Evolutionary conservation across 176 grass and related monocot species (phyloP), one percentile per base, ranked within the genome.

Genomic region (Raddia guianensis): DNA sequence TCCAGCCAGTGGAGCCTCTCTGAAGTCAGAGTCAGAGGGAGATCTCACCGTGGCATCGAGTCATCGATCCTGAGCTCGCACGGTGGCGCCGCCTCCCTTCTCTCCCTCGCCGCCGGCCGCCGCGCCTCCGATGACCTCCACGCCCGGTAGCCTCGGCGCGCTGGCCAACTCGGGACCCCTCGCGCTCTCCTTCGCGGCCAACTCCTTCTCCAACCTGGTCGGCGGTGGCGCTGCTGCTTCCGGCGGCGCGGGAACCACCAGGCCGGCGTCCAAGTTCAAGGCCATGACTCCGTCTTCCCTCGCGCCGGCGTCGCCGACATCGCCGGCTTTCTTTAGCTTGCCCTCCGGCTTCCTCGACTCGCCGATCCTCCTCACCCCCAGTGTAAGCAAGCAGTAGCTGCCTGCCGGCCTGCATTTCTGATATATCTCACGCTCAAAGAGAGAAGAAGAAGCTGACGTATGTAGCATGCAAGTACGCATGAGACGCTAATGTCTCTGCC

Each of bases 331-430:
- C 80, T 87, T 97, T 65, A 18, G 81, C 66, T 77, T 87, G 10
- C 68, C 87, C 16, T 9, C 73, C 14, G 87, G 71, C 8, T 61
- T 97, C 42, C 82, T 97, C 63, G 89, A 97, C 75, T 94, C 94
- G 62, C 89, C 94, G 47, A 88, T 86, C 82, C 76, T 92, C 58
- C 82, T 97, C 6, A 83, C 79, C 68, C 90, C 94, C 59, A 89
- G 84, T 70, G 95, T 98, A 94, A 92, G 94, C 56, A 82, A 33
- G 5, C 27, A 9, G 51, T 8, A 51, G 12, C 60, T 53, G 37
- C 37, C 37, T 40, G 27, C 27, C 27, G 27, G 27, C 27, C 16
- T 5, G 46, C 66, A 12, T 13, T 43, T 15, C 27, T 37, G 33
- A 33, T 5, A 6, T 33, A 42, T 18, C 34, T 66, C 63, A 66